Conservation (phyloP, 1,284 basidiomycete genomes). For the Trametes pubescens region DNA sequence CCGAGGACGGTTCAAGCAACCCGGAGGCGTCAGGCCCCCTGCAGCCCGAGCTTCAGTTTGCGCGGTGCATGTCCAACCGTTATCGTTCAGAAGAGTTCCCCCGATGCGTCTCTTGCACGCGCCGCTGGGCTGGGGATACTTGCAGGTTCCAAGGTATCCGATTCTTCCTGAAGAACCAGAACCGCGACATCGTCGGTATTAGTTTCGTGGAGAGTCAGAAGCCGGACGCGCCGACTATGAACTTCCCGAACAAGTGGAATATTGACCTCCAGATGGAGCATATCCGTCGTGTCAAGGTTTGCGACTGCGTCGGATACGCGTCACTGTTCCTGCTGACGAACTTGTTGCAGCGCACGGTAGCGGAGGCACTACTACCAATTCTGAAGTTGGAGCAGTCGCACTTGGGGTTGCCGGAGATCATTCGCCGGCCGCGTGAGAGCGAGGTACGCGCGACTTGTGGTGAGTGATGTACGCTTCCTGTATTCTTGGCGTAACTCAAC, state of each 20-base stretch:
- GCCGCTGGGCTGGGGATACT: slow-evolving; percentile 84
- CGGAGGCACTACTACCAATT: slow-evolving; percentile 71
- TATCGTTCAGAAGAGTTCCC: slow-evolving; percentile 76
- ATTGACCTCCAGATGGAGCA: slow-evolving; percentile 55
- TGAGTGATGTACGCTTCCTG: slow-evolving; percentile 47
- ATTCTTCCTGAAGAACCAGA: slow-evolving; percentile 69
- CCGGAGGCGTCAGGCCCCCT: slow-evolving; percentile 38
- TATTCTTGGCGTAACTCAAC: slow-evolving; percentile 23
- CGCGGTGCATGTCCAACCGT: slow-evolving; percentile 81
- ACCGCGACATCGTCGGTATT: slow-evolving; percentile 66
- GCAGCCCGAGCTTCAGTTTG: slow-evolving; percentile 72
- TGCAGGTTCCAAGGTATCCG: slow-evolving; percentile 83
- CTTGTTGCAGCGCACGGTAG: slow-evolving; percentile 64
- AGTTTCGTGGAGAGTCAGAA: slow-evolving; percentile 72
- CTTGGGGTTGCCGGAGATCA: slow-evolving; percentile 64
- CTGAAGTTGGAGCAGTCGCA: slow-evolving; percentile 77
- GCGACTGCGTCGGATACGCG: slow-evolving; percentile 6
- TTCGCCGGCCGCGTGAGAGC: slow-evolving; percentile 77
- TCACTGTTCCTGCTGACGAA: slow-evolving; percentile 6
- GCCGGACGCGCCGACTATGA: slow-evolving; percentile 64
- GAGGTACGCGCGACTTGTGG: slow-evolving; percentile 87
- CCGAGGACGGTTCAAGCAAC: slow-evolving; percentile 37
- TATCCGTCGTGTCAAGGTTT: slow-evolving; percentile 67
- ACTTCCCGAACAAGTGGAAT: slow-evolving; percentile 76
- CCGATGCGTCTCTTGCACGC: slow-evolving; percentile 80